Evolutionary conservation across 2,329 filamentous ascomycete species (phyloP).

Genomic region (Periconia digitata): DNA sequence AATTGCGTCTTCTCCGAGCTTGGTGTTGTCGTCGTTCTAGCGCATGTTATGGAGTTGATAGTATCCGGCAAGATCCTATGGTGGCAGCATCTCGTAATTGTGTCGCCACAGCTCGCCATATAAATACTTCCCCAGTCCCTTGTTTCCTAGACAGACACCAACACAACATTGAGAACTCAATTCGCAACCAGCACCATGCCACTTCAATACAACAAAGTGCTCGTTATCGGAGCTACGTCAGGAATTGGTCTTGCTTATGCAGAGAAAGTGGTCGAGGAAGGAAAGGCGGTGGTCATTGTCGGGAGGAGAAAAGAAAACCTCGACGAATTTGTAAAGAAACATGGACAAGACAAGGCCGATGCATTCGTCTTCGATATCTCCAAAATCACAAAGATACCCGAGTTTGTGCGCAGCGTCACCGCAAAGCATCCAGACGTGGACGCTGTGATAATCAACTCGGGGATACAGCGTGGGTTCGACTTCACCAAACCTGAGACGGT

Average conservation of each 20-base stretch:
- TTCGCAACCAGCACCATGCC: constrained; percentile 37
- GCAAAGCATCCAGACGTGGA: constrained; percentile 54
- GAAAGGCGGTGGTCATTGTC: constrained; percentile 51
- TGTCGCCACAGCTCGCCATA: constrained; percentile 10
- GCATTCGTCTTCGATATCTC: constrained; percentile 55
- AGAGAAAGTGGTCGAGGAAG: constrained; percentile 51
- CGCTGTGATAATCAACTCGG: constrained; percentile 56
- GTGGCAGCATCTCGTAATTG: constrained; percentile 17
- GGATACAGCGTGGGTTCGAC: constrained; percentile 55
- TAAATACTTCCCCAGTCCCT: constrained; percentile 5
- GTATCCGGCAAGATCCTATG: background rate
- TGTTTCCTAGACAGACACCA: background rate
- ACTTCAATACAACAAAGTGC: constrained; percentile 54
- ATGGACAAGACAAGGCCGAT: constrained; percentile 51
- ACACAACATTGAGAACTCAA: background rate
- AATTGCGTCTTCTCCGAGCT: too few relatives aligned
- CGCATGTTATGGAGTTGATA: too few relatives aligned
- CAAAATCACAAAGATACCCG: constrained; percentile 50
- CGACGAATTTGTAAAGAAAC: constrained; percentile 49
- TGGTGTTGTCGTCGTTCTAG: too few relatives aligned
- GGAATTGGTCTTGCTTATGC: constrained; percentile 56
- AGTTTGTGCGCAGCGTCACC: constrained; percentile 47
- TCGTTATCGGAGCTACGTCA: constrained; percentile 57
- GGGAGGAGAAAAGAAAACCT: constrained; percentile 56
- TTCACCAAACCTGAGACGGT: constrained; percentile 53